phyloP scores from a whole-genome alignment of 2,329 filamentous ascomycete species.

The Hyphodiscus sp. region DNA sequence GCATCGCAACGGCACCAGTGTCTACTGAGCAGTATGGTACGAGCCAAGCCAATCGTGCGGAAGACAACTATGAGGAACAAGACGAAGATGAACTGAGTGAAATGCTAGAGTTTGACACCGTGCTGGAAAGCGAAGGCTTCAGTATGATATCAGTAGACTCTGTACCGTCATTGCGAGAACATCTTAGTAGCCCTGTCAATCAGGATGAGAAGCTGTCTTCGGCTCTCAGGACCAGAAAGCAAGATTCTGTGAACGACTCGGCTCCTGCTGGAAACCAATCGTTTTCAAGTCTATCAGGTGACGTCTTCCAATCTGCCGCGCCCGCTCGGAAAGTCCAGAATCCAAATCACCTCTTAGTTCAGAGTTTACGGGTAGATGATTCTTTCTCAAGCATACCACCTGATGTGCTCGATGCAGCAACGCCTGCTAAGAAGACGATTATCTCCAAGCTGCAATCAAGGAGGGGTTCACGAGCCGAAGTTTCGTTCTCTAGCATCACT shows the following conservation, averaged over 20 bases:
- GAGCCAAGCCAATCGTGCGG: not conserved
- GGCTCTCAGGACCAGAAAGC: slow-evolving; percentile 9
- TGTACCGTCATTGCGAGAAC: slow-evolving; percentile 41
- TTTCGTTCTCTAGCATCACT: slow-evolving; percentile 18
- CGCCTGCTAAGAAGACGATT: slow-evolving; percentile 14
- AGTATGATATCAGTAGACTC: slow-evolving; percentile 51
- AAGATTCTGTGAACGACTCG: slow-evolving; percentile 9
- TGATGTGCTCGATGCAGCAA: slow-evolving; percentile 20
- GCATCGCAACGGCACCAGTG: not conserved
- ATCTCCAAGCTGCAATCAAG: slow-evolving; percentile 10
- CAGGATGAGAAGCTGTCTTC: slow-evolving; percentile 10
- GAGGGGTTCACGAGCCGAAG: slow-evolving; percentile 3
- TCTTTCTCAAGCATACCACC: slow-evolving; percentile 24
- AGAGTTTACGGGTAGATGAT: slow-evolving; percentile 13
- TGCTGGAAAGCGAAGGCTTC: slow-evolving; percentile 51
- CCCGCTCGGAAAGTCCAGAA: slow-evolving; percentile 12
- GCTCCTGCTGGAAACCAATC: slow-evolving; percentile 15
- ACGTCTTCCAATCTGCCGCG: slow-evolving; percentile 19
- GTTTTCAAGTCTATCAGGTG: slow-evolving; percentile 21
- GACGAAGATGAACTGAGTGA: slow-evolving; percentile 31
- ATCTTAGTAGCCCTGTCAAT: slow-evolving; percentile 31
- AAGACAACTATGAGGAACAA: slow-evolving; percentile 20
- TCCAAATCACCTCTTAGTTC: slow-evolving; percentile 12
- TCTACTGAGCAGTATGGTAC: not conserved
- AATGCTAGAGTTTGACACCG: slow-evolving; percentile 44